Conservation (phyloP, 1,284 basidiomycete species). For the Malassezia globosa region DNA sequence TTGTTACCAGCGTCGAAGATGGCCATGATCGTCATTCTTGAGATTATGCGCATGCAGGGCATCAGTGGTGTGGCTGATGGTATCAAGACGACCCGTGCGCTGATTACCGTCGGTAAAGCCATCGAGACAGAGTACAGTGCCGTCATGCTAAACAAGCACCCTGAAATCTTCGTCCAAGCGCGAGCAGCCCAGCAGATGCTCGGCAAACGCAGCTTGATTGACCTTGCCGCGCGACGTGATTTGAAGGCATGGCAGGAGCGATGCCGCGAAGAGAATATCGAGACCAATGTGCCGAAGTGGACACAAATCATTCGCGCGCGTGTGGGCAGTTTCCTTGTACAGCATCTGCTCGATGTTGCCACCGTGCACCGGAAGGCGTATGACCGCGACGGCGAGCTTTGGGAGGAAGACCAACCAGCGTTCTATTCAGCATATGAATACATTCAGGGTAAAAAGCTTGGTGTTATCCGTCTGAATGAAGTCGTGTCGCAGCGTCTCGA, state of each 20-base stretch:
- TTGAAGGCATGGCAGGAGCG: constrained; percentile 48
- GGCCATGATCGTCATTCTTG: constrained; percentile 77
- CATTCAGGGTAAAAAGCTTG: constrained; percentile 76
- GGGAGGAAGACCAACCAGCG: constrained; percentile 69
- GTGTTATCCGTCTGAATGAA: constrained; percentile 78
- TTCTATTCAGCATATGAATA: constrained; percentile 91
- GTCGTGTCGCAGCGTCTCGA: constrained; percentile 67
- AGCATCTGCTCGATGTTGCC: constrained; percentile 72
- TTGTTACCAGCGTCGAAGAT: constrained; percentile 68
- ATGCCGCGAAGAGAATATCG: constrained; percentile 52
- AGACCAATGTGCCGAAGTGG: constrained; percentile 65
- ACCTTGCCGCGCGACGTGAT: constrained; percentile 30
- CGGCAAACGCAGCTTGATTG: constrained; percentile 25
- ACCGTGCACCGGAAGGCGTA: constrained; percentile 57
- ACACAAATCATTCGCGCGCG: constrained; percentile 58
- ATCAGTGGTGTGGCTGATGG: constrained; percentile 67
- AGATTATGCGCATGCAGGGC: constrained; percentile 73
- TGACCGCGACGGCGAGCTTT: constrained; percentile 35
- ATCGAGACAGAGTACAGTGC: constrained; percentile 61
- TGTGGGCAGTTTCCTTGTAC: constrained; percentile 71
- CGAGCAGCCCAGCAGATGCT: constrained; percentile 25
- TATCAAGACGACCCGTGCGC: constrained; percentile 77
- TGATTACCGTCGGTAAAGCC: constrained; percentile 70
- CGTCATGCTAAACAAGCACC: constrained; percentile 28
- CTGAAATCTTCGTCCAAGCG: constrained; percentile 29